phyloP scores from a whole-genome alignment of 2,329 filamentous ascomycete species.

The Ophiostoma pallidulum region DNA sequence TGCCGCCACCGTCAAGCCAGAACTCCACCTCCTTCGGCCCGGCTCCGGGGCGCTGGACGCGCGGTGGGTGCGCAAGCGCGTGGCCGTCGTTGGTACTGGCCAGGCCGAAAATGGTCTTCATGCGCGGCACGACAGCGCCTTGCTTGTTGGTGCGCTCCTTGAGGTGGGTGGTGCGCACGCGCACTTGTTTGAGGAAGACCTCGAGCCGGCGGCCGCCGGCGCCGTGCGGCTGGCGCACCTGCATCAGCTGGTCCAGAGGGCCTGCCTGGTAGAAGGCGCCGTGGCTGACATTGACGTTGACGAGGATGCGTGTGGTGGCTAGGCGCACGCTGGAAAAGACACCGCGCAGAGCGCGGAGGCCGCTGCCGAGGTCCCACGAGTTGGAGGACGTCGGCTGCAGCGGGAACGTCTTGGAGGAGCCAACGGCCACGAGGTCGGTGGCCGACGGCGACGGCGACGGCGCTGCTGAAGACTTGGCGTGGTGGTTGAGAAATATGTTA shows the following conservation, averaged over 20 bases:
- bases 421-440: constrained; percentile 21
- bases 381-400: constrained; percentile 7
- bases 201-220: neutral
- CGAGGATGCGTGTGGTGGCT: constrained; percentile 26
- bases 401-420: constrained; percentile 23
- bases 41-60: constrained; percentile 28
- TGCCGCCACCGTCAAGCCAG: constrained; percentile 36
- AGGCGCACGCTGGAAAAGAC: constrained; percentile 27
- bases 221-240: neutral
- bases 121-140: constrained; percentile 23
- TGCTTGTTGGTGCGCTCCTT: constrained; percentile 25
- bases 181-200: constrained; percentile 30
- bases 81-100: constrained; percentile 27
- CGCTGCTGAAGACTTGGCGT: constrained; percentile 23
- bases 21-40: constrained; percentile 46
- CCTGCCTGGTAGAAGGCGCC: constrained; percentile 25
- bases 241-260: constrained; percentile 18
- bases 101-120: constrained; percentile 30
- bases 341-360: constrained; percentile 25
- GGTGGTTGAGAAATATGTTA: constrained; percentile 52
- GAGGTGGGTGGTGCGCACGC: constrained; percentile 31
- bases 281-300: constrained; percentile 29
- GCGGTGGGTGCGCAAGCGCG: constrained; percentile 20
- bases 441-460: too few relatives aligned
- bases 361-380: constrained; percentile 19